Percentiles rank a stretch among this genome's conserved stretches.
phyloP scores from a whole-genome alignment of 495 filamentous ascomycete genomes.

The Aspergillus ostianus region DNA sequence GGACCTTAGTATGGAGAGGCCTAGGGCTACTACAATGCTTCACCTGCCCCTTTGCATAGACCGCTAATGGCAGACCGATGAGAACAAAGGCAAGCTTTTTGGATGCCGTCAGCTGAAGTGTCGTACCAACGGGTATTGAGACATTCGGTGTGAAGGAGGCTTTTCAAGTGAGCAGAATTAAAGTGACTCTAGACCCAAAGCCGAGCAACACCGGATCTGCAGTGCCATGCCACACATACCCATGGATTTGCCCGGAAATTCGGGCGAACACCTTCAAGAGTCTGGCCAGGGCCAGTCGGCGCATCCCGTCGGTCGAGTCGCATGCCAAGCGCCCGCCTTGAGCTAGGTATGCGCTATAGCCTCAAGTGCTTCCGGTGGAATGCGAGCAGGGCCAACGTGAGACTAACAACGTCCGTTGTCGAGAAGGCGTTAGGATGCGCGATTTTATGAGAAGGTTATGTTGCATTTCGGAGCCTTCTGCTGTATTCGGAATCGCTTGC shows the following conservation, averaged over 20 bases:
- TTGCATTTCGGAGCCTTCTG: no score
- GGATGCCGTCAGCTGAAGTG: not conserved
- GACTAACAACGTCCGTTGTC: not conserved
- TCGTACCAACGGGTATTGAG: not conserved
- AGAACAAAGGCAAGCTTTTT: constrained; percentile 1
- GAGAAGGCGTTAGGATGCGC: no score
- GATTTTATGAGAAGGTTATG: no score
- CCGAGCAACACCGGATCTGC: not conserved
- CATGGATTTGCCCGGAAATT: not conserved
- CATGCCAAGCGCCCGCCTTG: not conserved
- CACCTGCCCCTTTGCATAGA: not conserved
- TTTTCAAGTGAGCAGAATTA: not conserved
- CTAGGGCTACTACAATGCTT: not conserved
- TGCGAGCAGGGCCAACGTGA: not conserved
- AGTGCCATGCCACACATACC: not conserved
- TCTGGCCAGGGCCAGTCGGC: not conserved
- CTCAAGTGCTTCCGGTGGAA: not conserved
- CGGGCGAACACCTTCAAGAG: not conserved
- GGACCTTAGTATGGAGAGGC: no score
- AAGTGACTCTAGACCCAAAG: not conserved
- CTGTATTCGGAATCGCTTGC: no score
- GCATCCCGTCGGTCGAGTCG: not conserved
- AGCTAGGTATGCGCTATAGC: not conserved
- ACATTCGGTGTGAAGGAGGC: constrained; percentile 1
- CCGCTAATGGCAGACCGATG: not conserved